A percentile compares a stretch with the other conserved stretches of the same genome.
phyloP scores from a whole-genome alignment of 352 stramenopile genomes.

The Pythium sp. region DNA sequence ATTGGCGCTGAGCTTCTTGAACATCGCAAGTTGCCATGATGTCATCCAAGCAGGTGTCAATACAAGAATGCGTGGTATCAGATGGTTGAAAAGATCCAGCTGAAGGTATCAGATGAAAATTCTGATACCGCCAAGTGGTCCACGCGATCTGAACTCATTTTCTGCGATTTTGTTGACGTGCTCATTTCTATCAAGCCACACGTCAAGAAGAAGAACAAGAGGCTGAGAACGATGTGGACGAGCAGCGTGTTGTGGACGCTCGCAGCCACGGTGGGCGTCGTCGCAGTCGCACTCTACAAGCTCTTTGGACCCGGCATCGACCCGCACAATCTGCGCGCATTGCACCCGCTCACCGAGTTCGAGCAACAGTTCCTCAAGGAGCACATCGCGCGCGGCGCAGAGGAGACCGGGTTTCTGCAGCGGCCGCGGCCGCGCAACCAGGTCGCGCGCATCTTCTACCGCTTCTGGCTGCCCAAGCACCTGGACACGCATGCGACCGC shows the following conservation, averaged over 20 bases:
- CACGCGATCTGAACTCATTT: conserved; percentile 15
- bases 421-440: conserved; percentile 35
- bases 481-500: conserved; percentile 25
- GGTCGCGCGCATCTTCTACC: conserved; percentile 61
- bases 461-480: conserved; percentile 60
- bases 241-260: conserved; percentile 20
- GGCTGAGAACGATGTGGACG: conserved; percentile 21
- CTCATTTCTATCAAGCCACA: background rate
- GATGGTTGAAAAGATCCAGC: background rate
- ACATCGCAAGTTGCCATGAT: background rate
- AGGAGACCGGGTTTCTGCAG: conserved; percentile 52
- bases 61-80: background rate
- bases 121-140: background rate
- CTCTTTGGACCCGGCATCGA: conserved; percentile 66
- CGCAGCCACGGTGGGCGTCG: conserved; percentile 23
- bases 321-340: conserved; percentile 35
- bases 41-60: background rate
- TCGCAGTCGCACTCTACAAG: conserved; percentile 14
- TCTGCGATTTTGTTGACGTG: background rate
- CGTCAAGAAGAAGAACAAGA: background rate
- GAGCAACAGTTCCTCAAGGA: conserved; percentile 54
- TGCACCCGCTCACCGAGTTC: conserved; percentile 33
- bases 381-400: conserved; percentile 40
- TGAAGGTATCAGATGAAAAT: background rate
- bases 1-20: background rate